Base-by-base conservation (phyloP, 1,139 yeast species). In the Hemisphaericaspora lyxosophila region DNA sequence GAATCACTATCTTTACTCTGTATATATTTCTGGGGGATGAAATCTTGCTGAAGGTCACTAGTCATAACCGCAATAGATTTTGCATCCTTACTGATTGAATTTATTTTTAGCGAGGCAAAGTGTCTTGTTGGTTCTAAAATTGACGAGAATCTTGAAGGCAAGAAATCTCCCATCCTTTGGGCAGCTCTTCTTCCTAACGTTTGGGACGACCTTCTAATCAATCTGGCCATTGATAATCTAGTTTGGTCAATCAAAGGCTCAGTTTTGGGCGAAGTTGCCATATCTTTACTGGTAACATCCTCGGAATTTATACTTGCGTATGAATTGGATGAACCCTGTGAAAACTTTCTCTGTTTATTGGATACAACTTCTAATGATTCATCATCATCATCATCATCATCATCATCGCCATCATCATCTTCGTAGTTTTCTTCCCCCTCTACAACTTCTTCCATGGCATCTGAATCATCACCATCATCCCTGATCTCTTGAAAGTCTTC, bases 51-150 rank as follows among this genome's bases (percentile, higher is more conserved):
- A n/a, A 72, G 44, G 34, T 70, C 77, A 37, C 61, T 67, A 15
- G 71, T 74, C 51, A 81, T 72, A 4, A 78, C 77, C 2, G 84
- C 85, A 26, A 80, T 78, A 4, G 83, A 75, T 49, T 77, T 77
- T n/a, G 77, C 75, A 40, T 81, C 85, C 41, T 71, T 72, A n/a
- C 66, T 64, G 13, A 75, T 65, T 2, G 82, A 72, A 8, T 92
- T 95, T 17, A 92, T 79, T 57, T 89, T 90, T 50, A 92, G 70
- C 17, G 89, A 88, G 0, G 98, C 97, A 73, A 92, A 92, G 55
- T 90, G 97, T 40, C 98, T 73, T 13, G 88, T 84, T 7, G 97
- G 96, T 56, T 90, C 97, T 51, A 92, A 68, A 43, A 90, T 83
- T 2, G 95, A 88, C 1, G 94, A 80, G 39, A 90, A 85, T 36